Evolutionary conservation across 768 basidiomycete genomes (phyloP).

Genomic region (Tulasnella sp.): DNA sequence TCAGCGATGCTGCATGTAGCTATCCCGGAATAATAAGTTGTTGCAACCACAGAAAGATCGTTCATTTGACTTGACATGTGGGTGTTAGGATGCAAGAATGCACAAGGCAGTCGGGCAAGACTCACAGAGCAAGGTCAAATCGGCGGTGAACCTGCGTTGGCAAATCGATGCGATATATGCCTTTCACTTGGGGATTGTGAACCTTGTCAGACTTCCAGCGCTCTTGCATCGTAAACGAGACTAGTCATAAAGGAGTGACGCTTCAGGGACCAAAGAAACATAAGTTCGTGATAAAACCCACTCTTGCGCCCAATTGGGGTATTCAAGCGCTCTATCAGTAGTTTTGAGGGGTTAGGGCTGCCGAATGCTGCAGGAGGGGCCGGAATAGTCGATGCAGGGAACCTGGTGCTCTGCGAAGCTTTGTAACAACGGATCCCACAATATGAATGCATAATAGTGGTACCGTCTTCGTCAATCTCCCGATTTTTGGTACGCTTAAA

Average conservation of each 20-base stretch:
- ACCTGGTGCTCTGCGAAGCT: too few species aligned
- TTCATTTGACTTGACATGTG: neutral
- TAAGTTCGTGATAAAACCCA: too few species aligned
- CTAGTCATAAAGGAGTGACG: neutral
- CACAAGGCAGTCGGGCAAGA: too few species aligned
- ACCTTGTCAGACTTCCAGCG: neutral
- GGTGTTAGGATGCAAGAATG: neutral
- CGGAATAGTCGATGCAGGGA: neutral
- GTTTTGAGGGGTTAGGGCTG: neutral
- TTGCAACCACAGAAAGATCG: neutral
- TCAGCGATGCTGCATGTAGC: neutral
- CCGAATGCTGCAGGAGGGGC: neutral
- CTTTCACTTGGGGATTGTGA: neutral
- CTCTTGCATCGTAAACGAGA: neutral
- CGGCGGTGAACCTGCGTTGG: neutral
- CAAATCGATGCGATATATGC: neutral
- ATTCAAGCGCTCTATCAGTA: neutral
- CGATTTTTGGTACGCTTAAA: too few species aligned
- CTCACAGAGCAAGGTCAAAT: neutral
- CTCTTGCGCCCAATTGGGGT: neutral
- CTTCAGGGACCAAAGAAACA: neutral
- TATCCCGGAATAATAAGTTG: neutral
- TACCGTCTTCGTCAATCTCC: too few species aligned
- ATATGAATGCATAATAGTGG: too few species aligned
- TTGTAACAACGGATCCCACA: too few species aligned